Percentiles rank a stretch among this genome's conserved stretches.
phyloP scores from a whole-genome alignment of 2,329 filamentous ascomycete genomes.

The Ascocoryne sarcoides region DNA sequence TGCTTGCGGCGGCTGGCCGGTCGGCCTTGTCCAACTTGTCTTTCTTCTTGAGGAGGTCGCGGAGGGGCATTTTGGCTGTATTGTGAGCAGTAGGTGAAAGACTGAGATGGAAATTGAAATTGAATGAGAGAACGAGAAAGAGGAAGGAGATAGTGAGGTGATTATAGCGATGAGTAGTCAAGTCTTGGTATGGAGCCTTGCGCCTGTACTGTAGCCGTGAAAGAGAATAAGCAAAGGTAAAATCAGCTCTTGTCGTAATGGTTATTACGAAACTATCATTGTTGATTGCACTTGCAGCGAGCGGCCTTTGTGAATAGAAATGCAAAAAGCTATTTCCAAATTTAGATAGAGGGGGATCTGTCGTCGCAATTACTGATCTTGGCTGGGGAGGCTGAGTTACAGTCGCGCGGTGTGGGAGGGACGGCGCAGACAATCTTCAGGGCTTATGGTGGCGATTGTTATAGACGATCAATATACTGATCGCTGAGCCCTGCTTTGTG shows the following conservation, averaged over 20 bases:
- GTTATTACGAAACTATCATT: slow-evolving; percentile 15
- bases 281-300: slow-evolving; percentile 19
- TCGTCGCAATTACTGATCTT: slow-evolving; percentile 18
- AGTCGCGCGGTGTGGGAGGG: no score
- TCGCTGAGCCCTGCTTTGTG: neutral
- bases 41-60: slow-evolving; percentile 54
- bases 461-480: neutral
- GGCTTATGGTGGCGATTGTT: no score
- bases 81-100: no score
- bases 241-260: no score
- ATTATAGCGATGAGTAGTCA: no score
- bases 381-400: slow-evolving; percentile 16
- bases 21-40: slow-evolving; percentile 37
- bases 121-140: slow-evolving; percentile 1
- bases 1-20: slow-evolving; percentile 26
- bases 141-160: no score
- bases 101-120: no score
- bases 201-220: neutral
- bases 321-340: no score
- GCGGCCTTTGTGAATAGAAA: slow-evolving; percentile 11
- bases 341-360: no score
- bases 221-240: slow-evolving; percentile 7
- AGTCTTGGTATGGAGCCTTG: no score
- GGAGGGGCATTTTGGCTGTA: slow-evolving; percentile 43
- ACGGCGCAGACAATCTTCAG: no score